phyloP scores from a whole-genome alignment of 768 basidiomycete genomes.

The Amanita exitialis region DNA sequence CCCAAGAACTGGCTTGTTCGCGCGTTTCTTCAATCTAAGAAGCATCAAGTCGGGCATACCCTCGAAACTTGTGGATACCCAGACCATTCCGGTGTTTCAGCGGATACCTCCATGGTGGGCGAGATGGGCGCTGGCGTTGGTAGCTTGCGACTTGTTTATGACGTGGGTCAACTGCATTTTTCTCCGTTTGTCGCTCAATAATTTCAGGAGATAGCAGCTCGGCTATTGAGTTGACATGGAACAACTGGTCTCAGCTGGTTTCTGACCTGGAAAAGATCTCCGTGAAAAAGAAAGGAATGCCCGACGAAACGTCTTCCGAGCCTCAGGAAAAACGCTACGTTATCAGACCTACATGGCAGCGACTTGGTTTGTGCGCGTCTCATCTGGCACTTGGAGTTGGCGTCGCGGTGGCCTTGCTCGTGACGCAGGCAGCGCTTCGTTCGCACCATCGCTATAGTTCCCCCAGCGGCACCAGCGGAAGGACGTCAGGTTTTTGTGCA shows the following conservation, averaged over 20 bases:
- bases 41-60: background rate
- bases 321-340: constrained; percentile 12
- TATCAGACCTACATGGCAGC: constrained; percentile 24
- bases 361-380: constrained; percentile 18
- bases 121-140: constrained; percentile 2
- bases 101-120: constrained; percentile 8
- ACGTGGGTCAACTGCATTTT: background rate
- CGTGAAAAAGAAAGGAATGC: constrained; percentile 9
- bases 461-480: constrained; percentile 10
- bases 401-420: constrained; percentile 18
- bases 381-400: constrained; percentile 22
- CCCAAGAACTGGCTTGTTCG: background rate
- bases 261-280: constrained; percentile 14
- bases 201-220: constrained; percentile 14
- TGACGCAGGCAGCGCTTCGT: constrained; percentile 22
- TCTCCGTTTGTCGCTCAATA: background rate
- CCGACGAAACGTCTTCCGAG: constrained; percentile 1
- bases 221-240: constrained; percentile 24
- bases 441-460: constrained; percentile 19
- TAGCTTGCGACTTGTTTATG: constrained; percentile 7
- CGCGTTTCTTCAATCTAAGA: constrained; percentile 3
- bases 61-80: background rate
- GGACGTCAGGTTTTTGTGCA: constrained; percentile 18
- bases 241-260: constrained; percentile 19
- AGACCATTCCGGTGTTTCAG: constrained; percentile 1